Conservation (phyloP, 352 stramenopile genomes). For the Pythium coloratum region DNA sequence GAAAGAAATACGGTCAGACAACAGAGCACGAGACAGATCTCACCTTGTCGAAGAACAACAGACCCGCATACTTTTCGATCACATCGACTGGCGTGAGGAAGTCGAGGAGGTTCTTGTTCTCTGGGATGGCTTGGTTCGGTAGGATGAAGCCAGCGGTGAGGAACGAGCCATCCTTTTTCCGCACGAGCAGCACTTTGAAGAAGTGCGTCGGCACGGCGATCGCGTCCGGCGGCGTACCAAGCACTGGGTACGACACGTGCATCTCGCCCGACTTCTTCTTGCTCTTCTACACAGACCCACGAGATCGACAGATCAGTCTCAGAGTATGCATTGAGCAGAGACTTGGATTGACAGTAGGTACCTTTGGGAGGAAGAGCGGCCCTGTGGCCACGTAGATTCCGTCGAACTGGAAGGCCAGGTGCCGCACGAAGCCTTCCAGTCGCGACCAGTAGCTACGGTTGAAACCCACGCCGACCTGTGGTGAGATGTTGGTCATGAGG, state of each 20-base stretch:
- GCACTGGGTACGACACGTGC: conserved; percentile 66
- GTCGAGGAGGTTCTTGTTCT: conserved; percentile 73
- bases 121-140: conserved; percentile 85
- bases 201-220: conserved; percentile 96
- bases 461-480: conserved; percentile 87
- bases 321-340: too few relatives aligned
- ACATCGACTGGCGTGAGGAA: conserved; percentile 90
- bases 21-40: not conserved
- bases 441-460: conserved; percentile 89
- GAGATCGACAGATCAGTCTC: not conserved
- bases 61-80: conserved; percentile 91
- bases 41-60: conserved; percentile 94
- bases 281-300: conserved; percentile 39
- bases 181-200: conserved; percentile 93
- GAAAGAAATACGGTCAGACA: too few relatives aligned
- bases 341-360: conserved; percentile 25
- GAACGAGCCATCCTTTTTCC: conserved; percentile 49
- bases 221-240: conserved; percentile 86
- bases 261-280: conserved; percentile 60
- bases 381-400: conserved; percentile 91
- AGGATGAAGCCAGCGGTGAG: conserved; percentile 93
- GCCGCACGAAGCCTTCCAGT: conserved; percentile 85
- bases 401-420: conserved; percentile 76
- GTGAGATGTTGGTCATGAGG: conserved; percentile 94
- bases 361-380: conserved; percentile 91